Evolutionary conservation across 2,329 filamentous ascomycete genomes (phyloP).

Genomic region (Phyllosticta citribraziliensis): DNA sequence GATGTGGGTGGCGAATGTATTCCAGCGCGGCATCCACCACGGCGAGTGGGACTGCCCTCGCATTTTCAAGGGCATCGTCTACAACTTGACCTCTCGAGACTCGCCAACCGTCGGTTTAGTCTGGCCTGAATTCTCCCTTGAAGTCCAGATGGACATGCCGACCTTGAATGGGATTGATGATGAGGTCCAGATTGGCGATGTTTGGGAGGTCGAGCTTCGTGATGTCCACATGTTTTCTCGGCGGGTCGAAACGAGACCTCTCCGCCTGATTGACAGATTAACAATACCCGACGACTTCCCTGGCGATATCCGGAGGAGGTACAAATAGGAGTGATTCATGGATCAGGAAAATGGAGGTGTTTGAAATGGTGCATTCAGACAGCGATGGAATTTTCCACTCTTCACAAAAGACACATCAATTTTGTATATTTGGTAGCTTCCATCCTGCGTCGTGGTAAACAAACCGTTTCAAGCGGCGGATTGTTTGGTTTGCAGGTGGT

Average conservation of each 20-base stretch:
- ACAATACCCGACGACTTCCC: background rate
- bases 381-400: background rate
- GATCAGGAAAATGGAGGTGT: background rate
- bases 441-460: background rate
- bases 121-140: slow-evolving; percentile 1
- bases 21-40: slow-evolving; percentile 50
- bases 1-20: slow-evolving; percentile 44
- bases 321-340: background rate
- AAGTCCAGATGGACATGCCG: slow-evolving; percentile 15
- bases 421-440: too few species aligned
- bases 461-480: background rate
- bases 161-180: slow-evolving; percentile 9
- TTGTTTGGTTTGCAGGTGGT: background rate
- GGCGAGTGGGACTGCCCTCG: slow-evolving; percentile 42
- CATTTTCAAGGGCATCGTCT: slow-evolving; percentile 30
- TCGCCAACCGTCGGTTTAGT: background rate
- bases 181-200: slow-evolving; percentile 29
- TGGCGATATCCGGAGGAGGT: background rate
- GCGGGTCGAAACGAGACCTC: slow-evolving; percentile 23
- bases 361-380: background rate
- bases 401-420: background rate
- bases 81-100: background rate
- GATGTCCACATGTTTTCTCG: slow-evolving; percentile 26
- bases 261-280: slow-evolving; percentile 27
- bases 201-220: slow-evolving; percentile 36